Percentiles rank a stretch among this genome's conserved stretches.
Conservation (phyloP, 441 rosid genomes). For the Geranium incanum region DNA sequence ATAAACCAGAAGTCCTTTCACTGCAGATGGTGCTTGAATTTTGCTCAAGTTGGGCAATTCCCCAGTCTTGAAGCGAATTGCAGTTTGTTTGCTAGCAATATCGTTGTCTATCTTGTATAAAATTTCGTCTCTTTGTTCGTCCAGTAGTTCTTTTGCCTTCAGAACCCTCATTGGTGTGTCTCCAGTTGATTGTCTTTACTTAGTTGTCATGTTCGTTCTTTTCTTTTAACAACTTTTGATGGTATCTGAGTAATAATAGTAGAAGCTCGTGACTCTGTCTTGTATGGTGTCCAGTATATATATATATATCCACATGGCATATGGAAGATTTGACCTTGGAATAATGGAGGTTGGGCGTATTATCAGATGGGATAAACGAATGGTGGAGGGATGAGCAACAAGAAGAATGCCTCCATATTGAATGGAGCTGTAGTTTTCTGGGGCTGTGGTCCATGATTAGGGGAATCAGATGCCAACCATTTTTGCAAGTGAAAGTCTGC, state of each 20-base stretch:
- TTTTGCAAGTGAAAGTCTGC: background rate
- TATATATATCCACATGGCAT: background rate
- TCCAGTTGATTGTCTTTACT: too few relatives aligned
- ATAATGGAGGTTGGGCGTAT: background rate
- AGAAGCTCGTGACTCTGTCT: background rate
- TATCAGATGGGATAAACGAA: background rate
- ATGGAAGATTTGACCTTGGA: background rate
- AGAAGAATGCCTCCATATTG: background rate
- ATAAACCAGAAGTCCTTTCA: background rate
- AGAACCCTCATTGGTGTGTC: too few relatives aligned
- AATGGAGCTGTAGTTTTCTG: background rate
- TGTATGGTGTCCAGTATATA: background rate
- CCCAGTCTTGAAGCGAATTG: background rate
- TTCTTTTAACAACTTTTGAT: slow-evolving; percentile 2
- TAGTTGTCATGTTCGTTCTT: background rate
- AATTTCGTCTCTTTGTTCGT: background rate
- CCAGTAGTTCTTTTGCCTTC: too few relatives aligned
- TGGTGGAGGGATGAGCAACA: background rate
- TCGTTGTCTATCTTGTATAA: background rate
- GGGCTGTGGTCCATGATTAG: background rate
- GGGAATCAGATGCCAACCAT: background rate
- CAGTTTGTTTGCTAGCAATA: background rate
- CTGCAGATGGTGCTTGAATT: background rate
- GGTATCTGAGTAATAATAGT: background rate
- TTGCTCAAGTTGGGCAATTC: background rate